Evolutionary conservation across 768 basidiomycete genomes (phyloP).

Genomic region (Suillus placidus): DNA sequence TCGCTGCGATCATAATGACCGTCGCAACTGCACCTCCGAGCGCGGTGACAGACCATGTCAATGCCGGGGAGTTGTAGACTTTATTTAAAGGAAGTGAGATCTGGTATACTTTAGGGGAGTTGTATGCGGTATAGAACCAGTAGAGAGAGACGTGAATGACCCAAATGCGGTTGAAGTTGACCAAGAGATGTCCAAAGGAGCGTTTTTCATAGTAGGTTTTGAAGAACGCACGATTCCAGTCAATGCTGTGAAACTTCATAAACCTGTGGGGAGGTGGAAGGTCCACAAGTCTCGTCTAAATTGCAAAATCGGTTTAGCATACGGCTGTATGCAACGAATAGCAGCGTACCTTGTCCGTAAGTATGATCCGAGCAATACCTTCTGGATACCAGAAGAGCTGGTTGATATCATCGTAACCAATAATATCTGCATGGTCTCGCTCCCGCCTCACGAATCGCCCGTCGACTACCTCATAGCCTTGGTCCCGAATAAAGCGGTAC

Average conservation of each 20-base stretch:
- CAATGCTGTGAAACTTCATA: conserved; percentile 95
- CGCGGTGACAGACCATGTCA: conserved; percentile 92
- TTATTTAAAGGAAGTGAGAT: conserved; percentile 35
- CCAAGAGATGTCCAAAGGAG: conserved; percentile 92
- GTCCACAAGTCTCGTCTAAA: conserved; percentile 86
- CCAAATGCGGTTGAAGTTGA: conserved; percentile 99
- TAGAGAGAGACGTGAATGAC: conserved; percentile 94
- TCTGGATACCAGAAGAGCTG: conserved; percentile 99
- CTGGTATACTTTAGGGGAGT: conserved; percentile 85
- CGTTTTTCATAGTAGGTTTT: conserved; percentile 99
- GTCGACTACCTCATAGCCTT: conserved; percentile 95
- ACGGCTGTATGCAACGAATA: not conserved
- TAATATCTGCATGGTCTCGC: conserved; percentile 89
- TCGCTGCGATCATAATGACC: conserved; percentile 93
- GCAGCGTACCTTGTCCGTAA: conserved; percentile 76
- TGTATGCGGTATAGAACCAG: conserved; percentile 96
- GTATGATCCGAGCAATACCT: conserved; percentile 89
- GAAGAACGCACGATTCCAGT: conserved; percentile 97
- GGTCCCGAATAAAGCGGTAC: conserved; percentile 95
- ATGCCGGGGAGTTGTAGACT: conserved; percentile 64
- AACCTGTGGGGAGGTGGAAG: conserved; percentile 89
- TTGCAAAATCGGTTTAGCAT: conserved; percentile 10
- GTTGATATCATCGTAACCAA: conserved; percentile 99
- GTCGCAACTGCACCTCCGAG: conserved; percentile 97
- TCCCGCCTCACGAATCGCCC: conserved; percentile 94